These are phyloP conservation scores for Dactylellina haptotyla DNA, from an alignment of 2,329 filamentous ascomycete genomes.

Conservation along the genomic window DNA sequence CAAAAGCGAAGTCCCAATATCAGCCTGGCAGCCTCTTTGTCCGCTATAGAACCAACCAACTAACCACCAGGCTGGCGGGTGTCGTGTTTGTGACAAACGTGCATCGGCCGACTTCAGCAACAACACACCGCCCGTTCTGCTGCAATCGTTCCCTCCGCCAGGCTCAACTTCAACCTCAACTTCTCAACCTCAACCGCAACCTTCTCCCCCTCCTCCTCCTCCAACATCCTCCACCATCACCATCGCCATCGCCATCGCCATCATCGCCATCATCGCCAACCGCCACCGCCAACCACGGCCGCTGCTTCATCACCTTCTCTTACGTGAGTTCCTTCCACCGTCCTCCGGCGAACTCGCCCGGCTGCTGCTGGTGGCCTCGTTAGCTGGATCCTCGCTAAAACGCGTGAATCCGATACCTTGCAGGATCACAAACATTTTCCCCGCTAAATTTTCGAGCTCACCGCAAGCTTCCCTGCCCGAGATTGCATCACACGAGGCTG, in stretches of 20 bases:
- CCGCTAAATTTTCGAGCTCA: slow-evolving; percentile 53
- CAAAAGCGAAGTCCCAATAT: too few relatives aligned
- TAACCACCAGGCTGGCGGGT: too few relatives aligned
- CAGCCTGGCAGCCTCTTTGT: too few relatives aligned
- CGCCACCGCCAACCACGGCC: slow-evolving; percentile 3
- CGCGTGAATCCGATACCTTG: slow-evolving; percentile 33
- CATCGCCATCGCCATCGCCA: background rate
- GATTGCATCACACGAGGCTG: slow-evolving; percentile 55
- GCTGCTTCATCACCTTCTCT: slow-evolving; percentile 5
- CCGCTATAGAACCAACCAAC: too few relatives aligned
- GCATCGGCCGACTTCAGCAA: slow-evolving; percentile 21
- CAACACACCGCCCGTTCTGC: background rate
- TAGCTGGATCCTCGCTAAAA: slow-evolving; percentile 23
- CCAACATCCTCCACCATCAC: background rate
- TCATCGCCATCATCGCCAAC: background rate
- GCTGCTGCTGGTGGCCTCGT: too few relatives aligned
- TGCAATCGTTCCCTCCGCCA: too few relatives aligned
- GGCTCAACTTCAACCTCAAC: background rate
- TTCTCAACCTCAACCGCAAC: background rate
- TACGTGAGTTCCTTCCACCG: slow-evolving; percentile 25
- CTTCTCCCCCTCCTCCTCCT: background rate
- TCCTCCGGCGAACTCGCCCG: background rate
- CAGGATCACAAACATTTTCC: slow-evolving; percentile 42
- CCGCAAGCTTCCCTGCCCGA: slow-evolving; percentile 39
- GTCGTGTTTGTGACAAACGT: too few relatives aligned